A percentile compares a stretch with the other conserved stretches of the same genome.
These are phyloP conservation scores for Malassezia globosa DNA, from an alignment of 1,284 basidiomycete genomes.

Conservation along the genomic window DNA sequence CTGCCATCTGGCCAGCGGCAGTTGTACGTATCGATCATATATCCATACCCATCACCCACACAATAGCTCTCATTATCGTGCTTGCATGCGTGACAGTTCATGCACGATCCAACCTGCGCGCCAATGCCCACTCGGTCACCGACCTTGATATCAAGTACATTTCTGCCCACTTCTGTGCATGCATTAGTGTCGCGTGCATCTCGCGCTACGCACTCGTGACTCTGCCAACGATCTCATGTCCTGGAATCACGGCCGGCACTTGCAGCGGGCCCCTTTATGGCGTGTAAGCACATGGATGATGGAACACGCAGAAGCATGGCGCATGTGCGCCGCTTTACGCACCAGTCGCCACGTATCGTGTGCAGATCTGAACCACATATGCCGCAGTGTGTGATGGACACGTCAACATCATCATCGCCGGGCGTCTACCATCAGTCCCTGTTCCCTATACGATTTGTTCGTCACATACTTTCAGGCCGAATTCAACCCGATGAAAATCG, in stretches of 20 bases:
- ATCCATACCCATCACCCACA: slow-evolving; percentile 30
- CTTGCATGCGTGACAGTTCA: slow-evolving; percentile 51
- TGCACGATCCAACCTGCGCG: slow-evolving; percentile 55
- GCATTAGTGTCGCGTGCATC: background rate
- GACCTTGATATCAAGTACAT: slow-evolving; percentile 55
- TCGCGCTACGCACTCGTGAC: slow-evolving; percentile 48
- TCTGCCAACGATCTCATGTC: slow-evolving; percentile 59
- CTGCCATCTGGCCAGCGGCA: slow-evolving; percentile 53
- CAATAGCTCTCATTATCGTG: slow-evolving; percentile 40
- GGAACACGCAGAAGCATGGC: no score
- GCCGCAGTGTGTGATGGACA: slow-evolving; percentile 42
- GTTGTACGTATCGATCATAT: slow-evolving; percentile 49
- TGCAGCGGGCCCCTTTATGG: slow-evolving; percentile 25
- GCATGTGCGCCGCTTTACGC: no score
- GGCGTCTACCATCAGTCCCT: slow-evolving; percentile 14
- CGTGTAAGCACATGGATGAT: background rate
- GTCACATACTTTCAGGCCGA: slow-evolving; percentile 34
- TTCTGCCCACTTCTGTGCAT: slow-evolving; percentile 39
- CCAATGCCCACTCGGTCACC: slow-evolving; percentile 60
- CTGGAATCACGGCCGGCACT: slow-evolving; percentile 47
- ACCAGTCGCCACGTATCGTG: slow-evolving; percentile 41
- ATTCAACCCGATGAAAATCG: slow-evolving; percentile 44
- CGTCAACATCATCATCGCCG: slow-evolving; percentile 36
- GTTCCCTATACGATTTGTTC: no score
- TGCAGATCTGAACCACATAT: slow-evolving; percentile 31